Conservation (phyloP, 2,329 filamentous ascomycete genomes). For the Sporothrix pseudoabietina region DNA sequence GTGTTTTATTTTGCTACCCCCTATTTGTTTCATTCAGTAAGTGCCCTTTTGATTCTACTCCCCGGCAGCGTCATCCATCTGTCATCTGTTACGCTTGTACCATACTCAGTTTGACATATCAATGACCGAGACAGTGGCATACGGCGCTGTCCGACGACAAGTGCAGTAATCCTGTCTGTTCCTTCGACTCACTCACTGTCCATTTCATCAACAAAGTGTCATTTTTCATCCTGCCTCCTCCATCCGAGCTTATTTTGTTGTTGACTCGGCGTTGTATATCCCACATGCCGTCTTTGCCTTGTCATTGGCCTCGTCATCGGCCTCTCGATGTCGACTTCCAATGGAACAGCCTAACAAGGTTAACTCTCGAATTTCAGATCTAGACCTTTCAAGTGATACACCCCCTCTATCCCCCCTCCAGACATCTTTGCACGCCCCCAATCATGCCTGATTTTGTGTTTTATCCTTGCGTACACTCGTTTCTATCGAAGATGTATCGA, state of each 20-base stretch:
- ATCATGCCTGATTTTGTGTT: background rate
- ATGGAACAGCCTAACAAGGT: background rate
- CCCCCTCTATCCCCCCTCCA: background rate
- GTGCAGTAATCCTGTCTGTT: background rate
- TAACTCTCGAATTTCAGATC: slow-evolving; percentile 4
- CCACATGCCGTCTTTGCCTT: background rate
- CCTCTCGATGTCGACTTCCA: background rate
- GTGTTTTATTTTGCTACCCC: background rate
- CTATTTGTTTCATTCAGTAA: background rate
- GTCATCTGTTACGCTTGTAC: background rate
- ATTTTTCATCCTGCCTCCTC: background rate
- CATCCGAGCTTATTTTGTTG: no score
- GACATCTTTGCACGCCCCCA: background rate
- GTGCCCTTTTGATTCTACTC: slow-evolving; percentile 2
- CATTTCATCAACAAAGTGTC: background rate
- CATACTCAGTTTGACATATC: background rate
- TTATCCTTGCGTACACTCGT: background rate
- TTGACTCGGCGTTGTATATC: slow-evolving; percentile 4
- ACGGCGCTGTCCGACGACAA: background rate
- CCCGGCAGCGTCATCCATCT: background rate
- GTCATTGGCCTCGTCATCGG: slow-evolving; percentile 8
- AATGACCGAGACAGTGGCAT: slow-evolving; percentile 8
- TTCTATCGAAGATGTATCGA: background rate
- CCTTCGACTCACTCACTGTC: background rate
- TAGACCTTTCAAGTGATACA: slow-evolving; percentile 22